Evolutionary conservation across 306 rosid species (phyloP), one percentile per base, ranked within the genome.

Genomic region (Phaseolus lunatus): DNA sequence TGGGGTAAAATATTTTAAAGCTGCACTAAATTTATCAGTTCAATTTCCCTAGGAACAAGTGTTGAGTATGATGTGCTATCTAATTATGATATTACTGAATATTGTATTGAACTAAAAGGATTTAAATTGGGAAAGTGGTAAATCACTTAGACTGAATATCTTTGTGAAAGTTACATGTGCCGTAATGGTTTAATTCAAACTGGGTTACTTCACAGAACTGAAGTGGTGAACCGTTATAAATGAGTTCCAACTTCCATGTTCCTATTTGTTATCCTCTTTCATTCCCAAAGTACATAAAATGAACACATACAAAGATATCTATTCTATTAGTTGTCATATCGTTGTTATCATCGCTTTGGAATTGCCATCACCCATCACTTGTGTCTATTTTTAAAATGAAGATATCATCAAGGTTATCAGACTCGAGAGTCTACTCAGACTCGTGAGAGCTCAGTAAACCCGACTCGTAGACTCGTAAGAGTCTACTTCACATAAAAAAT

Each of bases 181-280:
- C 14, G 62, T 26, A 13, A 18, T 43, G 43, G 75, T 57, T 72
- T 45, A n/a, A 23, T 80, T 66, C 63, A 45, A 73, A 74, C n/a
- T 61, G 15, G 15, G 8, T 8, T 22, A 61, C 59, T 12, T 54
- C 4, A 27, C 27, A 7, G 56, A 56, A 67, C 67, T 53, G 81
- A 39, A 52, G 57, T 65, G 22, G 33, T 66, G 48, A 78, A 31
- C n/a, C 18, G 9, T 16, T 4, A 39, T 29, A 29, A 56, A 69
- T 22, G 43, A 59, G 12, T 70, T 33, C 71, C 71, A 58, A 70
- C 70, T 72, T 79, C 41, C 78, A 39, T 27, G 67, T 31, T 79
- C 62, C 0, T 8, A 0, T 58, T 58, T 31, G 50, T 59, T 26
- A 35, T 59, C 35, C 6, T 26, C 24, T 26, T 20, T 19, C 37